These are phyloP conservation scores for Dryas octopetala DNA, from an alignment of 306 rosid species.

Conservation along the genomic window DNA sequence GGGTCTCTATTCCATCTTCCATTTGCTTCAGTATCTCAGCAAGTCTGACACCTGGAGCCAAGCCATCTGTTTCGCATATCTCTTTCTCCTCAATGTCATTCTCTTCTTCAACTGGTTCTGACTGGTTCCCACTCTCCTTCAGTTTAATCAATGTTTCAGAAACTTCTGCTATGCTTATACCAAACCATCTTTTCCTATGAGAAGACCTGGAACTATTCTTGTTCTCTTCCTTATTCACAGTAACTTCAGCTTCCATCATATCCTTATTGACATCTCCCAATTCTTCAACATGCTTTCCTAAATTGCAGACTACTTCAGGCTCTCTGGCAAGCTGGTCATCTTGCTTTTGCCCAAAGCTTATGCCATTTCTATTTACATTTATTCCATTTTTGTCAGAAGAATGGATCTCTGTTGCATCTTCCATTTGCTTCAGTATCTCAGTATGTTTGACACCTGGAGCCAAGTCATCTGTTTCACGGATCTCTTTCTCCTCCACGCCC, in stretches of 20 bases:
- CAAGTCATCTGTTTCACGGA: conserved; percentile 38
- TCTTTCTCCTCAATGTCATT: conserved; percentile 38
- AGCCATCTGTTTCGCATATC: conserved; percentile 42
- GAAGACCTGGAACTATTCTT: conserved; percentile 35
- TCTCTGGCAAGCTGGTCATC: conserved; percentile 32
- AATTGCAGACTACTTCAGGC: conserved; percentile 35
- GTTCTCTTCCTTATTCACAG: conserved; percentile 35
- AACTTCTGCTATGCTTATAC: conserved; percentile 36
- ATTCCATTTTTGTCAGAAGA: conserved; percentile 28
- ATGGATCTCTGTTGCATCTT: conserved; percentile 27
- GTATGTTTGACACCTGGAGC: conserved; percentile 32
- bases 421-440: conserved; percentile 35
- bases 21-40: conserved; percentile 35
- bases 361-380: conserved; percentile 28
- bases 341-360: conserved; percentile 38
- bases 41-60: conserved; percentile 35
- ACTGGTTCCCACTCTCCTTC: conserved; percentile 35
- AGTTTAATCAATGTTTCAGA: conserved; percentile 44
- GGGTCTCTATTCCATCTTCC: conserved; percentile 33
- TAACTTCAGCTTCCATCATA: conserved; percentile 40
- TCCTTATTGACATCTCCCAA: conserved; percentile 28
- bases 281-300: conserved; percentile 41
- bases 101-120: conserved; percentile 35
- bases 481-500: conserved; percentile 33
- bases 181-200: conserved; percentile 39